Evolutionary conservation across 345 rosid species (phyloP), one percentile per base, ranked within the genome.

Genomic region (Hibiscus mutabilis): DNA sequence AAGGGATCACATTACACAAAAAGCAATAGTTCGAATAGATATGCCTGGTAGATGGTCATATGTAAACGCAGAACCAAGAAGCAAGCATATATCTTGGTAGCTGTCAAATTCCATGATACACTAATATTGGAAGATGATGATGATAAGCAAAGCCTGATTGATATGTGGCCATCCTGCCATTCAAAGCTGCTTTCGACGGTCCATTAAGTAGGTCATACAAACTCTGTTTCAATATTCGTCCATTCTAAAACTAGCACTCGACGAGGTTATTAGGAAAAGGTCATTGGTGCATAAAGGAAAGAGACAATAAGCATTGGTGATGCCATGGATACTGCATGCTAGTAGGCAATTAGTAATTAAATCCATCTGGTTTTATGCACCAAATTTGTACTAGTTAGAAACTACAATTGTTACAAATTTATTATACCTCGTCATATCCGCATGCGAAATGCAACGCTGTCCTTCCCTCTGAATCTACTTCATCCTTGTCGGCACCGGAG

Each of bases 401-500:
- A 22, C 55, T 44, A 42, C 16, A 25, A 25, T 66, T 49, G 24
- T 61, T 46, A 33, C 49, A 37, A 52, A 8, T 59, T 16, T 63
- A 74, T 68, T 74, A 69, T 86, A 95, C 99, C 98, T 95, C 99
- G 37, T 98, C 99, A 56, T 92, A 95, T 79, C 99, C 99, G 73
- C 99, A 95, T 42, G 99, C 91, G 84, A 95, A 95, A 84, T 95
- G 99, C 78, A 95, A 81, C 56, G 99, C 99, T 47, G 97, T 95
- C 81, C 99, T 86, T 76, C 98, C 99, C 78, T 95, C 99, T 8
- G 99, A 88, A 86, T 95, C 98, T 82, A 84, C 98, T 80, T 95
- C 99, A 81, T 92, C 86, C 83, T 90, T 95, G 81, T 89, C 84
- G 59, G 90, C 97, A 83, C 97, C 98, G 84, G 96, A 78, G 47